Base-by-base conservation (phyloP, 176 grass and related monocot species). In the Phyllostachys edulis region DNA sequence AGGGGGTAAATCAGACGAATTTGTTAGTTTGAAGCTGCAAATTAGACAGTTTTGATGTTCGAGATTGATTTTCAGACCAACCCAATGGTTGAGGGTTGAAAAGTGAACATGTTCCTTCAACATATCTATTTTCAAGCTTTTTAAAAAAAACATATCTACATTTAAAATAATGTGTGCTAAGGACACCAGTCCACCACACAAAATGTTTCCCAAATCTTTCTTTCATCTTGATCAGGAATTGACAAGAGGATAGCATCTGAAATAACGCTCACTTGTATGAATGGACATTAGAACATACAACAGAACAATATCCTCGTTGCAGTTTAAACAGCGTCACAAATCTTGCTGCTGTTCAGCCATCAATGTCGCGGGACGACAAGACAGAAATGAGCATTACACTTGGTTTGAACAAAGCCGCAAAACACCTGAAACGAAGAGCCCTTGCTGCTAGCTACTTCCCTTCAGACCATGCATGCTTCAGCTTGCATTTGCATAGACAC, bases 371-470 rank as follows among this genome's bases (percentile, higher is more conserved):
- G 18, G 44, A 42, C 37, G 62, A 55, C 42, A 69, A 81, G 15
- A 47, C 65, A 70, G 13, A 92, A 90, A 88, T 84, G 78, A 62
- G 62, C 74, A 88, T 76, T 60, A 56, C 55, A 60, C 21, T 79
- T 69, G 38, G 76, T 46, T 85, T 75, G 55, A n/a, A 68, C 50
- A 42, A 42, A 41, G 40, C 40, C 6, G 8, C 40, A n/a, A 67
- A 21, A 24, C 39, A 44, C 67, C 39, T 54, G 12, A 68, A 40
- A 64, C 20, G 37, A 67, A n/a, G 59, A 71, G 54, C 45, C 26
- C 50, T 39, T 76, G 64, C 71, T 86, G 64, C 24, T 76, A 59
- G 13, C 15, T 10, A 63, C 64, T 46, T 69, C 7, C 54, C 17
- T 38, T 18, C 39, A 54, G 39, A 68, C 4, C 63, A 37, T 75